These are phyloP conservation scores for Argentina anserina DNA, from an alignment of 306 rosid genomes.

Conservation along the genomic window DNA sequence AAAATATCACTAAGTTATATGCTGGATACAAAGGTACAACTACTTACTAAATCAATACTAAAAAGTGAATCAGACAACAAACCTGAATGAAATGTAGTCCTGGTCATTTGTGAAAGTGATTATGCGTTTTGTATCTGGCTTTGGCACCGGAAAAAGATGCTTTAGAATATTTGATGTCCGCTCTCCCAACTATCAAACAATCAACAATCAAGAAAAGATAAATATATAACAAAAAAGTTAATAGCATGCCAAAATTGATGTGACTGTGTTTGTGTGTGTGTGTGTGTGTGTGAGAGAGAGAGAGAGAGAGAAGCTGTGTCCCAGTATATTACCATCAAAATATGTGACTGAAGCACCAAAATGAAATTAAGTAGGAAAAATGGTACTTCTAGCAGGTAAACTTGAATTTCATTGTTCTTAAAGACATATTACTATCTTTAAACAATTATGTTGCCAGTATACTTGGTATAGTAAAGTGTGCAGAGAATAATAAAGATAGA, in stretches of 20 bases:
- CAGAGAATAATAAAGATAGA: background rate
- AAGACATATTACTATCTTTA: background rate
- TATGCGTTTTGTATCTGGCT: constrained; percentile 82
- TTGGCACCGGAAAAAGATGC: constrained; percentile 86
- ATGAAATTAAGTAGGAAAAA: background rate
- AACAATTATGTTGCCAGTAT: background rate
- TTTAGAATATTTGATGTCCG: constrained; percentile 78
- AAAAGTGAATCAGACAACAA: constrained; percentile 9
- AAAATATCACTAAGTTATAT: background rate
- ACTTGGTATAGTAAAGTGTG: background rate
- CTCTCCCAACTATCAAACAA: constrained; percentile 64
- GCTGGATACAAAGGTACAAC: background rate
- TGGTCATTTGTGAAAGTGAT: constrained; percentile 75
- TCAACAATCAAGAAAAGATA: constrained; percentile 25
- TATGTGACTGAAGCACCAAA: background rate
- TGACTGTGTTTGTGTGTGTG: background rate
- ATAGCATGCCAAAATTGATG: background rate
- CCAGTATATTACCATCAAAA: background rate
- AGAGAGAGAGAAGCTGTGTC: background rate
- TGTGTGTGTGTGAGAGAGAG: too few relatives aligned
- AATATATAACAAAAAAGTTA: constrained; percentile 12
- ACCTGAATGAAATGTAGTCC: constrained; percentile 89
- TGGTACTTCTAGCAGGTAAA: constrained; percentile 3
- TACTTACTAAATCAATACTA: background rate
- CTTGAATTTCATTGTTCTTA: background rate